These are phyloP conservation scores for Cladosporium halotolerans DNA, from an alignment of 2,329 filamentous ascomycete genomes.

Conservation along the genomic window DNA sequence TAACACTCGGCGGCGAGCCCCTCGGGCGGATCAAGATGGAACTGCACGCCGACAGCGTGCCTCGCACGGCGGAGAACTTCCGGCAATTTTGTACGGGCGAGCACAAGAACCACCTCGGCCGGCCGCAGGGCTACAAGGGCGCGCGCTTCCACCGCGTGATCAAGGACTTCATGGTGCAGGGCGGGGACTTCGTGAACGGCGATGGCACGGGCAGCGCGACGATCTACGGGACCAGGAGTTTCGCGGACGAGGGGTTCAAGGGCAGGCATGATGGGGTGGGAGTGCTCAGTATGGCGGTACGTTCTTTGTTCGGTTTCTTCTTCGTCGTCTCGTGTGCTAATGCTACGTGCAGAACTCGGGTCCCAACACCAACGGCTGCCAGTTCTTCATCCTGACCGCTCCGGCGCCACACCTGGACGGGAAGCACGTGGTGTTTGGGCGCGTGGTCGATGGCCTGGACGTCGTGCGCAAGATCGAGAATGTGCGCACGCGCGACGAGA, in stretches of 20 bases:
- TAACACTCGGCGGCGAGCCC: conserved; percentile 75
- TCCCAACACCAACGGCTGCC: conserved; percentile 85
- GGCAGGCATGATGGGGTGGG: conserved; percentile 64
- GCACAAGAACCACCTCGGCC: conserved; percentile 67
- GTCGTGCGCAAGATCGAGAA: conserved; percentile 89
- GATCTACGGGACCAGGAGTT: conserved; percentile 80
- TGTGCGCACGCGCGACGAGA: conserved; percentile 75
- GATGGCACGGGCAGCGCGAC: conserved; percentile 81
- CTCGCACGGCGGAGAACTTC: conserved; percentile 88
- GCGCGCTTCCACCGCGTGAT: conserved; percentile 94
- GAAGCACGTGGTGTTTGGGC: conserved; percentile 94
- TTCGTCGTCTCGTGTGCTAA: not conserved
- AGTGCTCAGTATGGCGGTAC: conserved; percentile 85
- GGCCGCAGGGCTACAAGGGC: conserved; percentile 88
- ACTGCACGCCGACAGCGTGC: conserved; percentile 73
- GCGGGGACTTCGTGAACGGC: conserved; percentile 89
- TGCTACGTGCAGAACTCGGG: conserved; percentile 64
- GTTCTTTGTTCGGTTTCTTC: conserved; percentile 31
- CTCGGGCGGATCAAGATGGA: conserved; percentile 85
- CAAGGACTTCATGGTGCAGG: conserved; percentile 95
- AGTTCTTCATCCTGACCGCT: conserved; percentile 95
- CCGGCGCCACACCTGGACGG: conserved; percentile 80
- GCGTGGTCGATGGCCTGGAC: conserved; percentile 83
- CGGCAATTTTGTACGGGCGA: conserved; percentile 95
- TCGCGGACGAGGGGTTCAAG: conserved; percentile 74